A percentile compares a stretch with the other conserved stretches of the same genome.
phyloP scores from a whole-genome alignment of 305 asterid genomes.

The Fraxinus paxiana region DNA sequence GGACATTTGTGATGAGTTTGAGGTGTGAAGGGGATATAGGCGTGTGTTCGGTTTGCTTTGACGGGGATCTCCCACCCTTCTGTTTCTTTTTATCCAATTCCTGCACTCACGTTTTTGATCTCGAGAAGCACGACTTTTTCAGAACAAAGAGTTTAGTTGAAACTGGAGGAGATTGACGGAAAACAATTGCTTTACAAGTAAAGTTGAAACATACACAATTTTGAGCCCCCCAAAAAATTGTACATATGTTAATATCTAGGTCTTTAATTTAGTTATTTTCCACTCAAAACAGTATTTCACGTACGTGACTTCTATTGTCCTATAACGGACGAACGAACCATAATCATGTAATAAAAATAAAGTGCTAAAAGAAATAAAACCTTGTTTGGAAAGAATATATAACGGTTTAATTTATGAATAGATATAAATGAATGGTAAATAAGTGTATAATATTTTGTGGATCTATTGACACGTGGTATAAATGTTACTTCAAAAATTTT shows the following conservation, averaged over 20 bases:
- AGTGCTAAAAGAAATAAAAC: background rate
- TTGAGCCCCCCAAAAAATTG: too few relatives aligned
- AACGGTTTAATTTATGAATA: too few relatives aligned
- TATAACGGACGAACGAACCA: background rate
- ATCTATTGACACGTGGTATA: background rate
- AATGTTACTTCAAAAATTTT: background rate
- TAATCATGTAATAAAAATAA: background rate
- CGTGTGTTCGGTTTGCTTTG: background rate
- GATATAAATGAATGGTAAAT: too few relatives aligned
- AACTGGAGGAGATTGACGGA: background rate
- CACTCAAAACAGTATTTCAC: background rate
- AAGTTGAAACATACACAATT: background rate
- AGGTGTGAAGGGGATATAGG: background rate
- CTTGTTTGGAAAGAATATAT: background rate
- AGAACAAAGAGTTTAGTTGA: background rate
- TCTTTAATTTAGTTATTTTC: background rate
- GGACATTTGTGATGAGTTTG: background rate
- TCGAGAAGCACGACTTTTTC: background rate
- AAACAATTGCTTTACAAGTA: background rate
- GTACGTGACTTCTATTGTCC: background rate
- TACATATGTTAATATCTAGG: background rate
- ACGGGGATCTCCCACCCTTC: background rate
- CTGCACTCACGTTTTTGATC: background rate
- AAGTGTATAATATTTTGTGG: background rate
- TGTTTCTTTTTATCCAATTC: background rate